Evolutionary conservation across 2,329 filamentous ascomycete species (phyloP).

Genomic region (Metarhizium rileyi): DNA sequence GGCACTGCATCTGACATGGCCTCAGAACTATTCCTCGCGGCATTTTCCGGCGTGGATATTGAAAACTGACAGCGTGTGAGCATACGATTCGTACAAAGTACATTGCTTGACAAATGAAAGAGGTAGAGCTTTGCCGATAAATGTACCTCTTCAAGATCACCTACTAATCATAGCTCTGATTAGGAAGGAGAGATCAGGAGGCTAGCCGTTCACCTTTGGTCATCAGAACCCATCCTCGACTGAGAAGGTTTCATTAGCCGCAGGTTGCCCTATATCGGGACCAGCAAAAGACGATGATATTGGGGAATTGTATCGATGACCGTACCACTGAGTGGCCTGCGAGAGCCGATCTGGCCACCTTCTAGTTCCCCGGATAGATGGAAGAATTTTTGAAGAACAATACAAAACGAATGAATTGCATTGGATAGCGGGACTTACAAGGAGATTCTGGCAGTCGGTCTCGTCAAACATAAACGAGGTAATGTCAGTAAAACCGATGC

Average conservation of each 20-base stretch:
- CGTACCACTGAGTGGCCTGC: conserved; percentile 40
- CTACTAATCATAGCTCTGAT: conserved; percentile 38
- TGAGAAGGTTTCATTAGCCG: conserved; percentile 27
- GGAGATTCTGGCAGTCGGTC: conserved; percentile 47
- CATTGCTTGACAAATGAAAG: background rate
- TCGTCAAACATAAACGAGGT: conserved; percentile 64
- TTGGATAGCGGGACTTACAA: conserved; percentile 22
- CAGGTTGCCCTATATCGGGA: conserved; percentile 15
- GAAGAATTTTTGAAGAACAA: background rate
- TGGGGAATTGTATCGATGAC: conserved; percentile 62
- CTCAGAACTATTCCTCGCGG: conserved; percentile 19
- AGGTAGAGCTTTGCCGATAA: background rate
- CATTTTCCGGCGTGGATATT: conserved; percentile 19
- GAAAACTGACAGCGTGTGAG: conserved; percentile 29
- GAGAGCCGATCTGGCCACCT: conserved; percentile 46
- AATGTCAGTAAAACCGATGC: conserved; percentile 71
- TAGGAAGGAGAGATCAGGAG: conserved; percentile 35
- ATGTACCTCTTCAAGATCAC: conserved; percentile 44
- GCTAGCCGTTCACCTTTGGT: conserved; percentile 18
- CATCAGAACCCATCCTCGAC: conserved; percentile 31
- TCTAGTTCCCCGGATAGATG: conserved; percentile 38
- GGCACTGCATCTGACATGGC: conserved; percentile 15
- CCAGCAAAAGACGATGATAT: conserved; percentile 33
- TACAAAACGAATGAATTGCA: conserved; percentile 9
- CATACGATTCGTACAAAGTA: background rate